Evolutionary conservation across 2,329 filamentous ascomycete species (phyloP).

Genomic region (Trichoderma harzianum): DNA sequence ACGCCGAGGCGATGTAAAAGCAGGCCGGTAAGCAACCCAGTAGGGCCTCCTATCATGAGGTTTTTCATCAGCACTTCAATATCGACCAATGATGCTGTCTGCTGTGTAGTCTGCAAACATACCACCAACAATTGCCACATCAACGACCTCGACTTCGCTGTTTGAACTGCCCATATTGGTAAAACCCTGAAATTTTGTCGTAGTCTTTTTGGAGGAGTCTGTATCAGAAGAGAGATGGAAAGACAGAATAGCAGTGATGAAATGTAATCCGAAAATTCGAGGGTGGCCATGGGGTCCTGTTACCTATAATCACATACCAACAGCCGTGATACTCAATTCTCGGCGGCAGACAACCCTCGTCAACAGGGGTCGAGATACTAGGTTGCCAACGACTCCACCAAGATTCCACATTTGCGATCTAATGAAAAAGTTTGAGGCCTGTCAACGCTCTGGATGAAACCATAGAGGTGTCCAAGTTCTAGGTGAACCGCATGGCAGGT

Average conservation of each 20-base stretch:
- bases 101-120: slow-evolving; percentile 1
- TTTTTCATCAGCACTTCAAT: background rate
- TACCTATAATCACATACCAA: background rate
- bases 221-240: background rate
- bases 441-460: background rate
- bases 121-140: slow-evolving; percentile 39
- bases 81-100: background rate
- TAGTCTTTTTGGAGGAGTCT: background rate
- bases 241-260: background rate
- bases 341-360: background rate
- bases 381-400: background rate
- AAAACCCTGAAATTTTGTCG: background rate
- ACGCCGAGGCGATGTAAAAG: slow-evolving; percentile 41
- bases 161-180: background rate
- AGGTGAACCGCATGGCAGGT: background rate
- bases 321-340: background rate
- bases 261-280: background rate
- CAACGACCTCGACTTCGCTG: slow-evolving; percentile 25
- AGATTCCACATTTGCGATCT: background rate
- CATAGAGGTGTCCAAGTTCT: background rate
- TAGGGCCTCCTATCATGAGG: slow-evolving; percentile 30
- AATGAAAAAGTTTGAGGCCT: background rate
- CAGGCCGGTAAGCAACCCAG: slow-evolving; percentile 42
- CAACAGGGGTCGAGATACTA: background rate
- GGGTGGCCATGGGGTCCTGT: background rate